Percentiles rank a stretch among this genome's conserved stretches.
Conservation (phyloP, 495 filamentous ascomycete species). For the Neurospora sp. region DNA sequence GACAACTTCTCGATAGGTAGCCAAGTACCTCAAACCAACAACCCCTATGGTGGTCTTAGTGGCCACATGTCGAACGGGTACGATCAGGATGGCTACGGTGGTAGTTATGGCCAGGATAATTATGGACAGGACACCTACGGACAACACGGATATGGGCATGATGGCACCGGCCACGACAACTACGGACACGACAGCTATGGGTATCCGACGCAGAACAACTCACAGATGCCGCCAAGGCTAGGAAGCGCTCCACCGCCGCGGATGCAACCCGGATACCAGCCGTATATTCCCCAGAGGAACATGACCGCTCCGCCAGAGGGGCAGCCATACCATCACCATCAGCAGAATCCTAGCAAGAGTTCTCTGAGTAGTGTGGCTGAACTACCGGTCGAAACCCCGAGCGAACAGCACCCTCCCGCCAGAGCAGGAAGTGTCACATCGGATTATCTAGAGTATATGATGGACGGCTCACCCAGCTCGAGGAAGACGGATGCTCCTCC, state of each 20-base stretch:
- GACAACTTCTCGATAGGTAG: neutral
- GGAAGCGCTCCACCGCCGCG: slow-evolving; percentile 31
- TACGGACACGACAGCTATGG: slow-evolving; percentile 19
- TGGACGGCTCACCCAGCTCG: neutral
- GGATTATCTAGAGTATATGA: neutral
- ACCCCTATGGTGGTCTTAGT: slow-evolving; percentile 1
- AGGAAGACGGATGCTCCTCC: neutral
- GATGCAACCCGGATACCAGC: slow-evolving; percentile 18
- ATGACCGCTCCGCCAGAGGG: slow-evolving; percentile 39
- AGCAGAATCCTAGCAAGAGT: slow-evolving; percentile 18
- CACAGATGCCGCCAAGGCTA: slow-evolving; percentile 21
- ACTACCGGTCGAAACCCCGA: neutral
- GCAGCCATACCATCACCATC: slow-evolving; percentile 15
- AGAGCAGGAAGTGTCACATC: neutral
- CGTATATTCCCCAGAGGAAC: slow-evolving; percentile 33
- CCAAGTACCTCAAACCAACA: slow-evolving; percentile 3
- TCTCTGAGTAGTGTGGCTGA: slow-evolving; percentile 18
- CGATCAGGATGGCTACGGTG: neutral
- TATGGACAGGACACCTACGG: slow-evolving; percentile 17
- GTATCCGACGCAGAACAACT: slow-evolving; percentile 28
- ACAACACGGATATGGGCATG: slow-evolving; percentile 8
- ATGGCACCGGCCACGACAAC: slow-evolving; percentile 29
- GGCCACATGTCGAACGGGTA: neutral
- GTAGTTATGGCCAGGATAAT: slow-evolving; percentile 23
- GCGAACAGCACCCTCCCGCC: neutral